phyloP scores from a whole-genome alignment of 768 basidiomycete genomes.

The Lactarius tabidus region DNA sequence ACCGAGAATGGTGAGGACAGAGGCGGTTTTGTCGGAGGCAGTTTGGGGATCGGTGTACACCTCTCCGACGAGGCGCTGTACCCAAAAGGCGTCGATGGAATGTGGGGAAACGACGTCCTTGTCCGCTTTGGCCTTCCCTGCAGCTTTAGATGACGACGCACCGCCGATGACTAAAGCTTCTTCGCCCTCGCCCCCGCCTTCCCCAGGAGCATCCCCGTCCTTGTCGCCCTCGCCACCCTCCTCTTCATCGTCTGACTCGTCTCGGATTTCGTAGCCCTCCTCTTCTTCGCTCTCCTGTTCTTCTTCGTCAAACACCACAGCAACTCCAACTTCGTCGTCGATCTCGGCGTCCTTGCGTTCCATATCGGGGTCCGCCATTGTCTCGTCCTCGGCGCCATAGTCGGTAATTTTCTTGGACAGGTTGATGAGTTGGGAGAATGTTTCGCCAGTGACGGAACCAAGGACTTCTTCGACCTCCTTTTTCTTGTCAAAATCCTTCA shows the following conservation, averaged over 20 bases:
- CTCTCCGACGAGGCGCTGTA: constrained; percentile 89
- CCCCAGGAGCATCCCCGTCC: constrained; percentile 41
- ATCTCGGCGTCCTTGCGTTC: constrained; percentile 85
- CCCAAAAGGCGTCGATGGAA: constrained; percentile 96
- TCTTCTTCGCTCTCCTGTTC: constrained; percentile 92
- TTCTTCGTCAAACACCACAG: constrained; percentile 96
- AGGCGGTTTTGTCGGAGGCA: constrained; percentile 83
- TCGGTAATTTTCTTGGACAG: constrained; percentile 95
- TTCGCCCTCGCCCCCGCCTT: constrained; percentile 51
- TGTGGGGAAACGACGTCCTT: constrained; percentile 85
- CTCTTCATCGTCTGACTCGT: constrained; percentile 76
- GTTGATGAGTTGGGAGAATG: constrained; percentile 77
- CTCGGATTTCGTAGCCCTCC: constrained; percentile 80
- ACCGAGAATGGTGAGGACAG: constrained; percentile 78
- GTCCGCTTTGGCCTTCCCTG: constrained; percentile 53
- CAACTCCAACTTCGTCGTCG: constrained; percentile 95
- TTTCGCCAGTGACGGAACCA: constrained; percentile 60
- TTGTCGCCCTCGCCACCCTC: constrained; percentile 49
- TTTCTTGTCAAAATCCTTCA: constrained; percentile 98
- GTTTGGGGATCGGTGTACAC: constrained; percentile 93
- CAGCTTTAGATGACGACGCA: constrained; percentile 45
- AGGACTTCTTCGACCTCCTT: constrained; percentile 85
- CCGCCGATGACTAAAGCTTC: constrained; percentile 81
- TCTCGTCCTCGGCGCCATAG: constrained; percentile 84
- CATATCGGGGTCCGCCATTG: constrained; percentile 70